phyloP scores from a whole-genome alignment of 495 filamentous ascomycete genomes.

The Schizothecium vesticola region DNA sequence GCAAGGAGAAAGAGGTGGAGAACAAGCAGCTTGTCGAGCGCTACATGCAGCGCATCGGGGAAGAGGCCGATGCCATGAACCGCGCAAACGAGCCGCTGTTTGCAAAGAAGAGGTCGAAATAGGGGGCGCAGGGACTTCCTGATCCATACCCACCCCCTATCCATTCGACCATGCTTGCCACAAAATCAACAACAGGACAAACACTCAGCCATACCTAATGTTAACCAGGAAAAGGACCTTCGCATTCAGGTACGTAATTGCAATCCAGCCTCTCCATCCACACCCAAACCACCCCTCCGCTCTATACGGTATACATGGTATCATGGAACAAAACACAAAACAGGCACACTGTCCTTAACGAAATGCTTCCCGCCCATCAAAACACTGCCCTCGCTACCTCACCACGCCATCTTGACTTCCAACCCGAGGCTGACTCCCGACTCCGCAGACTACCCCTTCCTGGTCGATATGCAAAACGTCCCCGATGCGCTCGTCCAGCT shows the following conservation, averaged over 20 bases:
- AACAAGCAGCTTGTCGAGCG: constrained; percentile 84
- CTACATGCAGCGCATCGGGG: constrained; percentile 81
- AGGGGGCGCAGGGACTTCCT: not conserved
- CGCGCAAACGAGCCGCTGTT: constrained; percentile 42
- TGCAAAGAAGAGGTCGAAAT: constrained; percentile 7
- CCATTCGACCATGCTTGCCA: not conserved
- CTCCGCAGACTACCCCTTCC: constrained; percentile 45
- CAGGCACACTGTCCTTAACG: not conserved
- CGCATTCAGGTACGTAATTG: not conserved
- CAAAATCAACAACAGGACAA: not conserved
- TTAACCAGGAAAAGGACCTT: not conserved
- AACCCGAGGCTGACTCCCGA: not conserved
- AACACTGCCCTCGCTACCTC: not conserved
- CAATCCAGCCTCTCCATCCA: not conserved
- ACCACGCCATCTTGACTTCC: not conserved
- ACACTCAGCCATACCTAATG: not conserved
- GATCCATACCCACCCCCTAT: not conserved
- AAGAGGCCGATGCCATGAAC: constrained; percentile 88
- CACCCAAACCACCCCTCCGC: not conserved
- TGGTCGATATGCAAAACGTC: constrained; percentile 81
- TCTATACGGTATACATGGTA: constrained; percentile 1
- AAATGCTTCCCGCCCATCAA: not conserved
- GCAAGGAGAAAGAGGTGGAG: constrained; percentile 64
- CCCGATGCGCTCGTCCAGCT: constrained; percentile 87
- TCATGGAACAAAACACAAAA: constrained; percentile 2